Percentiles rank a stretch among this genome's conserved stretches.
These are phyloP conservation scores for Phytophthora podocarpi DNA, from an alignment of 352 stramenopile genomes.

Conservation along the genomic window DNA sequence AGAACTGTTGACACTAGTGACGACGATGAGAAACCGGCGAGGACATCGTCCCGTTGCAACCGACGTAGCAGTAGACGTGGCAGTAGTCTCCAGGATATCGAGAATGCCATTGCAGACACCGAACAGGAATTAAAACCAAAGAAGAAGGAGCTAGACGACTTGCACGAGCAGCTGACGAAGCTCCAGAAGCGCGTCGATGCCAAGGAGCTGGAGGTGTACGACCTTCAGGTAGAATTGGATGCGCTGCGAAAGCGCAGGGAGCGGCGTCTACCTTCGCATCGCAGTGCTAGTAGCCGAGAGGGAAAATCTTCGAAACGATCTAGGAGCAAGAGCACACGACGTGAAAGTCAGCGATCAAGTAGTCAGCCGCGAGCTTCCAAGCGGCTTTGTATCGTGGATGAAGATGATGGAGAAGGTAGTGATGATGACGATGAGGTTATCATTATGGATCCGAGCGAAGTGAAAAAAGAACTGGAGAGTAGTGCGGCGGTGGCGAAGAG, in stretches of 20 bases:
- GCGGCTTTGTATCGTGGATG: constrained; percentile 66
- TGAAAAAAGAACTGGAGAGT: constrained; percentile 46
- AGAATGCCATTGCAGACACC: constrained; percentile 50
- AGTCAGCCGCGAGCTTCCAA: constrained; percentile 50
- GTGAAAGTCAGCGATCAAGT: constrained; percentile 35
- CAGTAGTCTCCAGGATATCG: constrained; percentile 46
- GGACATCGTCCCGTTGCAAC: background rate
- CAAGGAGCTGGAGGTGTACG: constrained; percentile 70
- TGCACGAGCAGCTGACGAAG: constrained; percentile 45
- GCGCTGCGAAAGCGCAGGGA: constrained; percentile 60
- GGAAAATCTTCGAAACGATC: constrained; percentile 19
- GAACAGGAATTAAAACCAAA: constrained; percentile 50
- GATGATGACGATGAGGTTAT: constrained; percentile 61
- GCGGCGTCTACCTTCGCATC: constrained; percentile 26
- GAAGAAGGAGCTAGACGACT: constrained; percentile 46
- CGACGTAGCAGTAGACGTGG: constrained; percentile 30
- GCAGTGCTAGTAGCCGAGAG: constrained; percentile 12
- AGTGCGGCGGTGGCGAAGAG: constrained; percentile 5
- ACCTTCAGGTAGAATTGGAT: constrained; percentile 70
- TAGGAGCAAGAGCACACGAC: constrained; percentile 24
- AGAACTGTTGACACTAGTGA: constrained; percentile 15
- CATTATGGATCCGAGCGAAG: constrained; percentile 51
- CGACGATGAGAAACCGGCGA: constrained; percentile 21
- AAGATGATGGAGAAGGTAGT: constrained; percentile 62
- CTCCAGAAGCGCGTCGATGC: constrained; percentile 46